phyloP scores from a whole-genome alignment of 148 eudicot genomes.

The Rhododendron mucronatum region DNA sequence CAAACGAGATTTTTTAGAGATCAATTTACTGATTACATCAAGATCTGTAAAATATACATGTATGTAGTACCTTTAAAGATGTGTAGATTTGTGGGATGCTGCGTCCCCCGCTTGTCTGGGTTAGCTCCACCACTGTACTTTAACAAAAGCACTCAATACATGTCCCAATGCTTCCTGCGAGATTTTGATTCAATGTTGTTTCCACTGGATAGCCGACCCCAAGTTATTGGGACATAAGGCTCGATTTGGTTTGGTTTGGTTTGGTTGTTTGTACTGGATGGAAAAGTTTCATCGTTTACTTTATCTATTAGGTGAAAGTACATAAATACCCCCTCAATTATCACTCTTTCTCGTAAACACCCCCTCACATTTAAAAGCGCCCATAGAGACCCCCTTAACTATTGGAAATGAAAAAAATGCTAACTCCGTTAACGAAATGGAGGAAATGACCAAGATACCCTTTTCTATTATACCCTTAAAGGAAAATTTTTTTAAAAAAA shows the following conservation, averaged over 20 bases:
- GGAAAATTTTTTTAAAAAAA: no score
- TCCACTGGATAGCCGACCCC: neutral
- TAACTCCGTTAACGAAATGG: no score
- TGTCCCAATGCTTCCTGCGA: neutral
- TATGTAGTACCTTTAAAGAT: neutral
- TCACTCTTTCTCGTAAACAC: no score
- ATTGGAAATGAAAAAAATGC: no score
- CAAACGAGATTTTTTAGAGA: neutral
- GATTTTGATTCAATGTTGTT: neutral
- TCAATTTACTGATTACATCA: neutral
- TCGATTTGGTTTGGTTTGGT: no score
- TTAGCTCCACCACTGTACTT: neutral
- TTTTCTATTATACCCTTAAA: no score
- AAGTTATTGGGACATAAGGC: no score
- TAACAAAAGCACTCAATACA: neutral
- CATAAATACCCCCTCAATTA: no score
- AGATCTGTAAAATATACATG: neutral
- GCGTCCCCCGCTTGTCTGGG: neutral
- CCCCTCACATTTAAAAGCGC: no score
- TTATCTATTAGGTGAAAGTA: no score
- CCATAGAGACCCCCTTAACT: no score
- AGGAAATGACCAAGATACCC: no score
- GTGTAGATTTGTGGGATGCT: neutral
- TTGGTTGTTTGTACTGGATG: neutral
- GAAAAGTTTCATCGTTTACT: neutral